Conservation (phyloP, 78 protist species). For the Dictyostelium intermedium region DNA sequence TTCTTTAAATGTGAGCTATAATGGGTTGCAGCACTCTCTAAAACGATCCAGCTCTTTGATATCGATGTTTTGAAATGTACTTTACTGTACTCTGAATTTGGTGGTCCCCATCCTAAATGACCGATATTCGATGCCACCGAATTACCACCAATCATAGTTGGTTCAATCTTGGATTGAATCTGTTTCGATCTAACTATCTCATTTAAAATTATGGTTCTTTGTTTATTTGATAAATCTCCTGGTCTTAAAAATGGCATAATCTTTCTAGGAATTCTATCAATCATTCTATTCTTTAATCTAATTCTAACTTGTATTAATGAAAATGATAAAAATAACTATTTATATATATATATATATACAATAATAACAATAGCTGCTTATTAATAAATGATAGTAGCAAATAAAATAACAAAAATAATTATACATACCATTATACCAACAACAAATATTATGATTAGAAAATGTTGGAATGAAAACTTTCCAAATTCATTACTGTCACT, state of each 20-base stretch:
- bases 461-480: slow-evolving; percentile 13
- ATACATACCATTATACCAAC: not conserved
- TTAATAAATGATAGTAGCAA: not conserved
- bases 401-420: not conserved
- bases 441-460: slow-evolving; percentile 29
- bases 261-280: slow-evolving; percentile 78
- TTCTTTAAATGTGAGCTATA: slow-evolving; percentile 20
- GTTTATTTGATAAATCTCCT: slow-evolving; percentile 80
- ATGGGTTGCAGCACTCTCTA: slow-evolving; percentile 73
- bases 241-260: slow-evolving; percentile 85
- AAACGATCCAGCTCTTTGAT: slow-evolving; percentile 47
- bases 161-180: slow-evolving; percentile 36
- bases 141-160: slow-evolving; percentile 19
- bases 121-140: slow-evolving; percentile 12
- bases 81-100: slow-evolving; percentile 49
- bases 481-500: not conserved
- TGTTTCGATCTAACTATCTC: slow-evolving; percentile 77
- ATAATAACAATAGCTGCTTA: too few species aligned
- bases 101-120: slow-evolving; percentile 83
- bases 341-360: too few species aligned
- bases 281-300: slow-evolving; percentile 47
- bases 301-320: slow-evolving; percentile 38
- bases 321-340: slow-evolving; percentile 39
- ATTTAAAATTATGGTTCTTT: slow-evolving; percentile 73
- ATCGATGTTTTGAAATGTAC: slow-evolving; percentile 84